Percentiles rank a stretch among this genome's conserved stretches.
These are phyloP conservation scores for Myochromella boudieri DNA, from an alignment of 768 basidiomycete genomes.

Conservation along the genomic window DNA sequence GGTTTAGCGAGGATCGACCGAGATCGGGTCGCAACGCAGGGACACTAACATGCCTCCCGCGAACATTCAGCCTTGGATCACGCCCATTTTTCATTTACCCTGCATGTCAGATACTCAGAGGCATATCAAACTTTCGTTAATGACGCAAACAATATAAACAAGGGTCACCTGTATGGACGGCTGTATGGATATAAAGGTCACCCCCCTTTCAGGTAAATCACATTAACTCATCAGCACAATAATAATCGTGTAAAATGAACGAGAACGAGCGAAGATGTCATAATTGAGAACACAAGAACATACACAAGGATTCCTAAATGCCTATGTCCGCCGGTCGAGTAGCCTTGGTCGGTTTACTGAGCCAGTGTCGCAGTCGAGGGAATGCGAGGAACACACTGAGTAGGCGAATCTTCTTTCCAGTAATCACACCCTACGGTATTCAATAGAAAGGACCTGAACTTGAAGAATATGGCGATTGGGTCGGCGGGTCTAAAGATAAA, in stretches of 20 bases:
- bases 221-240: no score
- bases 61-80: conserved; percentile 11
- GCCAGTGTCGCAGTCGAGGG: conserved; percentile 9
- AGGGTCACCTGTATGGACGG: no score
- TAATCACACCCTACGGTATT: conserved; percentile 56
- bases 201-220: no score
- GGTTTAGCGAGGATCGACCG: no score
- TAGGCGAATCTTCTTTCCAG: conserved; percentile 51
- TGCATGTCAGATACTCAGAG: background rate
- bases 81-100: background rate
- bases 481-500: conserved; percentile 20
- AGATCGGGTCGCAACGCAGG: no score
- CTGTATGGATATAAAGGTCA: no score
- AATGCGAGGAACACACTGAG: conserved; percentile 42
- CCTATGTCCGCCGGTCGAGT: no score
- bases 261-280: no score
- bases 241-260: no score
- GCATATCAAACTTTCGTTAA: background rate
- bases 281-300: conserved; percentile 7
- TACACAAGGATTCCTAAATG: no score
- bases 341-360: no score
- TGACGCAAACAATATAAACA: no score
- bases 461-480: conserved; percentile 21
- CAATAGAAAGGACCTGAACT: conserved; percentile 28
- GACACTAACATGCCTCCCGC: conserved; percentile 13